Base-by-base conservation (phyloP, 345 rosid genomes). In the Eucalyptus erythrocorys region DNA sequence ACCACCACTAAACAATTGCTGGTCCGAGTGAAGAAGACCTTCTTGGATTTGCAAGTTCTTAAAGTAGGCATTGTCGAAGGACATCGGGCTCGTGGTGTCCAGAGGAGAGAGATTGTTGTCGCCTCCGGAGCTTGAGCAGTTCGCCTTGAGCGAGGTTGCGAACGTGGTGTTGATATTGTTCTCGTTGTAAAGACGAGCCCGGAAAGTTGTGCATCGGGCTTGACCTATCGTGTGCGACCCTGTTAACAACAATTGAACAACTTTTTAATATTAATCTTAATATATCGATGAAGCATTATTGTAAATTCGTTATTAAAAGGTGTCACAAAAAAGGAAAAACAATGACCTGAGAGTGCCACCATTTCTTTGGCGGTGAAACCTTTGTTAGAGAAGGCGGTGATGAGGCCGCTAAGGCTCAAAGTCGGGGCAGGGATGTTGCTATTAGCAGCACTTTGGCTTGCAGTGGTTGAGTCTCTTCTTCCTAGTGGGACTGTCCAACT, bases 21-120 rank as follows among this genome's bases (percentile, higher is more conserved):
- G 98, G 85, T 96, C 97, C 11, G 97, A 96, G 85, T 93, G 95
- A 59, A 94, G 89, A 1, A 95, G 95, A 7, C 98, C 97, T 55
- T 90, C 90, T 49, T 93, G 88, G 89, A 87, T 89, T 88, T 88
- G 11, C 90, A 95, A 91, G 90, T 94, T 90, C 90, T 87, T 93
- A 91, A 87, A 96, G 90, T 96, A 96, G 51, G 92, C 94, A 66
- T 92, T 95, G 89, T 96, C 97, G 17, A 96, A 96, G 42, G 81
- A 19, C 8, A 81, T 93, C 0, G 95, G 94, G 59, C 89, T 93
- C 1, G 85, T 90, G 47, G 88, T 66, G 86, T 95, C 97, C 5
- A 96, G 92, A 16, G 94, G 92, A 32, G 93, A 88, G 71, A 92
- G 92, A 47, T 84, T 89, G 86, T 88, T 82, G 88, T 90, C 86